These are phyloP conservation scores for Leishmania mexicana DNA, from an alignment of 208 protist species.

Conservation along the genomic window DNA sequence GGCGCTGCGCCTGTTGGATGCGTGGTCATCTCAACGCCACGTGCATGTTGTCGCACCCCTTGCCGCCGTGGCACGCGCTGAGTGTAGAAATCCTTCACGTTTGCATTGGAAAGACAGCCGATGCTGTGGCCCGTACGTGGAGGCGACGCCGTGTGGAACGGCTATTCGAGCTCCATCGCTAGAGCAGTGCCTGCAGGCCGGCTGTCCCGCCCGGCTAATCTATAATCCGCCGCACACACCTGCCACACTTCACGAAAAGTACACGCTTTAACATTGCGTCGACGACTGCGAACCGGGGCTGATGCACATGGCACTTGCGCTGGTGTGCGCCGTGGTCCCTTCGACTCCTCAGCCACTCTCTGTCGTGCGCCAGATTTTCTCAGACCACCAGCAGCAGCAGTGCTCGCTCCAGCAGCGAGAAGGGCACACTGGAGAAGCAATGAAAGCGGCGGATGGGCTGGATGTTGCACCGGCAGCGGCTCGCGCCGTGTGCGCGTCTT, in stretches of 20 bases:
- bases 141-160: constrained; percentile 3
- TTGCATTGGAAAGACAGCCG: neutral
- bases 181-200: constrained; percentile 19
- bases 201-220: constrained; percentile 17
- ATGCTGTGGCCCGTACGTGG: constrained; percentile 1
- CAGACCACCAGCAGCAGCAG: neutral
- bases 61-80: neutral
- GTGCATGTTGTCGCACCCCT: neutral
- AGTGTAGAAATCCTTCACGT: neutral
- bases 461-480: neutral
- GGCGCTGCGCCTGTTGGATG: neutral
- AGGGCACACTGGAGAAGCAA: too few species aligned
- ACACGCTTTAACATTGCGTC: neutral
- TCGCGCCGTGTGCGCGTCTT: neutral
- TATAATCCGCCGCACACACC: neutral
- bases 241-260: neutral
- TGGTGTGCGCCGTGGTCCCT: constrained; percentile 11
- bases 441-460: neutral
- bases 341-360: neutral
- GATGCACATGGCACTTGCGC: constrained; percentile 7
- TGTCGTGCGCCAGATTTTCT: constrained; percentile 11
- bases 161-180: constrained; percentile 12
- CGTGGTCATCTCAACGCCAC: neutral
- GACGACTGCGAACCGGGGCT: neutral
- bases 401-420: neutral